These are phyloP conservation scores for Chrysoporthe austroafricana DNA, from an alignment of 2,329 filamentous ascomycete species.

Conservation along the genomic window DNA sequence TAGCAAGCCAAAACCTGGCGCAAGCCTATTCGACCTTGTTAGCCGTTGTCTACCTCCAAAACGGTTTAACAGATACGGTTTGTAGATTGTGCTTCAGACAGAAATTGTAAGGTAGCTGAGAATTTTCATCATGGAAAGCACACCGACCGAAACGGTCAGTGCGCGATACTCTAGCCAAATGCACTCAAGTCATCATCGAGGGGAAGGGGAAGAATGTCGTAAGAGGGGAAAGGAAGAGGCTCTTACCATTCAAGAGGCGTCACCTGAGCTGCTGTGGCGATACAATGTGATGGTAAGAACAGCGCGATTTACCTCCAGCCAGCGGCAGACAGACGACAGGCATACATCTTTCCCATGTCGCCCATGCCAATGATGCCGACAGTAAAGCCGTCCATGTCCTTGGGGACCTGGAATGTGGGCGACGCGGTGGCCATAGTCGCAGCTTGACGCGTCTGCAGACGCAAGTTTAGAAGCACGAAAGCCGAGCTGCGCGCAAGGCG, in stretches of 20 bases:
- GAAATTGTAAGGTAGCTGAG: slow-evolving; percentile 93
- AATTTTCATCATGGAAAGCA: slow-evolving; percentile 96
- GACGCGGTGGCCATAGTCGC: slow-evolving; percentile 21
- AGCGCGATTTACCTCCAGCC: slow-evolving; percentile 84
- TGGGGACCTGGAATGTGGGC: slow-evolving; percentile 36
- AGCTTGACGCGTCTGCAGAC: slow-evolving; percentile 17
- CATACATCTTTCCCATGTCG: slow-evolving; percentile 99
- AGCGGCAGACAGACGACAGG: slow-evolving; percentile 81
- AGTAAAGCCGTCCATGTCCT: slow-evolving; percentile 68
- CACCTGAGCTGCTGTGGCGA: slow-evolving; percentile 14
- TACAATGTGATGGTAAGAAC: slow-evolving; percentile 22
- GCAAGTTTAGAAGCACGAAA: slow-evolving; percentile 22
- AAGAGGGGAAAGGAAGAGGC: slow-evolving; percentile 13
- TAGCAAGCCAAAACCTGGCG: slow-evolving; percentile 15
- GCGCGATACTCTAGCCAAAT: slow-evolving; percentile 99
- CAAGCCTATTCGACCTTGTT: slow-evolving; percentile 25
- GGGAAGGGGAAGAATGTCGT: slow-evolving; percentile 18
- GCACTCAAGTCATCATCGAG: slow-evolving; percentile 99
- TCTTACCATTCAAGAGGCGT: slow-evolving; percentile 44
- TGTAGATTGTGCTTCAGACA: slow-evolving; percentile 71
- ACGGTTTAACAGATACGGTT: slow-evolving; percentile 30
- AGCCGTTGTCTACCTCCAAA: slow-evolving; percentile 29
- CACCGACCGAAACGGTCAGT: slow-evolving; percentile 56
- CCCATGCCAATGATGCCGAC: slow-evolving; percentile 98
- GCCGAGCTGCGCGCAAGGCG: slow-evolving; percentile 31